These are phyloP conservation scores for Cryoendolithus antarcticus DNA, from an alignment of 2,329 filamentous ascomycete genomes.

Conservation along the genomic window DNA sequence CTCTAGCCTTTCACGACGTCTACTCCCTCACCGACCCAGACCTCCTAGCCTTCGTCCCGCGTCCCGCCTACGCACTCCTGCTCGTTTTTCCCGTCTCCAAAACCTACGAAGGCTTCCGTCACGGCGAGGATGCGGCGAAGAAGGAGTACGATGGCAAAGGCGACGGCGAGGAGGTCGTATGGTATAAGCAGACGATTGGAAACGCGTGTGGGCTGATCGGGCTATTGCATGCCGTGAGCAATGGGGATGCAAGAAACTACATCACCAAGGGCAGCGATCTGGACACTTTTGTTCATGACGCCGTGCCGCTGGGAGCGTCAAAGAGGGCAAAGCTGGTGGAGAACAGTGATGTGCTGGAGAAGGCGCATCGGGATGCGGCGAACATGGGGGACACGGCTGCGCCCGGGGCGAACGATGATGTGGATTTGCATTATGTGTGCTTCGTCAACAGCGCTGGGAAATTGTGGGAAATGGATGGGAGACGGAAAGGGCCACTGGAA, in stretches of 20 bases:
- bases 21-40: constrained; percentile 80
- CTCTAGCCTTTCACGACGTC: constrained; percentile 76
- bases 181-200: constrained; percentile 90
- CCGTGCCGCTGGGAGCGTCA: constrained; percentile 55
- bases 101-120: constrained; percentile 64
- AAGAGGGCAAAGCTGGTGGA: constrained; percentile 66
- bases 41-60: constrained; percentile 74
- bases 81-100: constrained; percentile 81
- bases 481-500: constrained; percentile 59
- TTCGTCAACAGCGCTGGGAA: constrained; percentile 66
- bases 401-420: constrained; percentile 62
- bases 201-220: constrained; percentile 91
- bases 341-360: constrained; percentile 60
- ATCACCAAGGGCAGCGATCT: constrained; percentile 48
- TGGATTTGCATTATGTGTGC: constrained; percentile 94
- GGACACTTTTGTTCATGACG: constrained; percentile 52
- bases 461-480: constrained; percentile 72
- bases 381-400: constrained; percentile 64
- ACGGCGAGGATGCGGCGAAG: constrained; percentile 55
- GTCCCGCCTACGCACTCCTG: constrained; percentile 75
- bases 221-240: constrained; percentile 67
- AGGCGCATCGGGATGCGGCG: constrained; percentile 67
- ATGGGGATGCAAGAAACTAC: constrained; percentile 55
- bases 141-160: constrained; percentile 57
- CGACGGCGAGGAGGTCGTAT: constrained; percentile 62